These are phyloP conservation scores for Acer campestre DNA, from an alignment of 345 rosid genomes.

Conservation along the genomic window DNA sequence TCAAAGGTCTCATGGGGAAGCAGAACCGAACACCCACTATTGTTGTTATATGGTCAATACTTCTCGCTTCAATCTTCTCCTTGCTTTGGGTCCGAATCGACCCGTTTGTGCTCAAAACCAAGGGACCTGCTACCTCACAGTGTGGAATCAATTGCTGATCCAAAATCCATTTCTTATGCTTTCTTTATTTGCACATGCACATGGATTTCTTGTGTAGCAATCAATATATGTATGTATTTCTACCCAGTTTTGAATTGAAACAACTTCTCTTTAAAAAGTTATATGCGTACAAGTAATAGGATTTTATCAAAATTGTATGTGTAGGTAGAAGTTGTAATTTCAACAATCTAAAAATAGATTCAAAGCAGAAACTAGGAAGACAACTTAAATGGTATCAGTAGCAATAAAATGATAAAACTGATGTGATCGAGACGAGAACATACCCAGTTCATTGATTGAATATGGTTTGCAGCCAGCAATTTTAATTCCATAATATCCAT, in stretches of 20 bases:
- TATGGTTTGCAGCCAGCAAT: background rate
- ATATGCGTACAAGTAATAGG: no score
- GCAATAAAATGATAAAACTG: no score
- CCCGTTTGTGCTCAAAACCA: constrained; percentile 89
- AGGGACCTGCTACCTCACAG: constrained; percentile 80
- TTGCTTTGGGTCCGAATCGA: constrained; percentile 94
- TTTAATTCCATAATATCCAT: background rate
- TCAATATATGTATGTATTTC: no score
- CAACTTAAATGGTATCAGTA: no score
- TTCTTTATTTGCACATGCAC: background rate
- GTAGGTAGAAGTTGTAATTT: no score
- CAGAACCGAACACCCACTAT: constrained; percentile 97
- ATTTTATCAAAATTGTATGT: no score
- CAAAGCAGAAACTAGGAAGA: background rate
- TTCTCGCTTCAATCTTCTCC: constrained; percentile 93
- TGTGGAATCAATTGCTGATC: constrained; percentile 88
- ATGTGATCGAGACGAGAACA: background rate
- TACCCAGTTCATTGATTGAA: background rate
- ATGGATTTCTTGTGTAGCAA: no score
- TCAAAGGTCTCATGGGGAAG: constrained; percentile 94
- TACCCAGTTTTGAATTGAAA: background rate
- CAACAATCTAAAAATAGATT: background rate
- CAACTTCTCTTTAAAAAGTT: background rate
- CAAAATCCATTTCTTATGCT: background rate
- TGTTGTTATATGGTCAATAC: constrained; percentile 94